A percentile compares a stretch with the other conserved stretches of the same genome.
Evolutionary conservation across 2,329 filamentous ascomycete genomes (phyloP).

Genomic region (Neonectria coccinea): DNA sequence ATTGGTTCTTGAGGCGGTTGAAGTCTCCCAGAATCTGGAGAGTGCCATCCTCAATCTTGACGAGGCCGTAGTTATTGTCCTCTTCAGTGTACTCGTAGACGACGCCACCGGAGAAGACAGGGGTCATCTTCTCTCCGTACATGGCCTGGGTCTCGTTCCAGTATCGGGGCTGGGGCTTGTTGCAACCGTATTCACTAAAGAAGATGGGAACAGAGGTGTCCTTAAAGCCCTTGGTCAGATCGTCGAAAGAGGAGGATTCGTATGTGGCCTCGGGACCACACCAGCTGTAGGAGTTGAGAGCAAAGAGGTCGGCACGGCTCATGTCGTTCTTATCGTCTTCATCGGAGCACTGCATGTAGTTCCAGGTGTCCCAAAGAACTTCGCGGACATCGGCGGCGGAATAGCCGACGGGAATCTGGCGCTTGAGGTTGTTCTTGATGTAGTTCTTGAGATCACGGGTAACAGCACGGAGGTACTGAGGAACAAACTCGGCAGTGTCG

Average conservation of each 20-base stretch:
- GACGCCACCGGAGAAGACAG: conserved; percentile 78
- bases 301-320: conserved; percentile 79
- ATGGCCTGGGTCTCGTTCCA: conserved; percentile 82
- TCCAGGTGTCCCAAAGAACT: conserved; percentile 79
- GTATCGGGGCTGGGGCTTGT: conserved; percentile 74
- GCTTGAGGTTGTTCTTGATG: conserved; percentile 76
- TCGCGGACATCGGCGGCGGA: conserved; percentile 82
- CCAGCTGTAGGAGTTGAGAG: conserved; percentile 80
- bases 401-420: conserved; percentile 81
- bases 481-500: conserved; percentile 68
- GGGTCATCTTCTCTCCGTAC: conserved; percentile 77
- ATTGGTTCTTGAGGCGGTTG: conserved; percentile 80
- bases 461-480: conserved; percentile 79
- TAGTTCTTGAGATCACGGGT: conserved; percentile 86
- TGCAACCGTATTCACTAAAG: conserved; percentile 87
- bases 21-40: conserved; percentile 73
- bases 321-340: conserved; percentile 66
- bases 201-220: conserved; percentile 78
- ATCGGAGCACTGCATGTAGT: conserved; percentile 77
- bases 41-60: conserved; percentile 69
- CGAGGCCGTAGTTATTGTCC: conserved; percentile 73
- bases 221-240: conserved; percentile 73
- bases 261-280: conserved; percentile 72
- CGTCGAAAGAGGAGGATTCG: conserved; percentile 71
- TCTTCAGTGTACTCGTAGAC: conserved; percentile 87